Evolutionary conservation across 2,329 filamentous ascomycete genomes (phyloP), one percentile per base, ranked within the genome.

Genomic region (Alternaria consortialis): DNA sequence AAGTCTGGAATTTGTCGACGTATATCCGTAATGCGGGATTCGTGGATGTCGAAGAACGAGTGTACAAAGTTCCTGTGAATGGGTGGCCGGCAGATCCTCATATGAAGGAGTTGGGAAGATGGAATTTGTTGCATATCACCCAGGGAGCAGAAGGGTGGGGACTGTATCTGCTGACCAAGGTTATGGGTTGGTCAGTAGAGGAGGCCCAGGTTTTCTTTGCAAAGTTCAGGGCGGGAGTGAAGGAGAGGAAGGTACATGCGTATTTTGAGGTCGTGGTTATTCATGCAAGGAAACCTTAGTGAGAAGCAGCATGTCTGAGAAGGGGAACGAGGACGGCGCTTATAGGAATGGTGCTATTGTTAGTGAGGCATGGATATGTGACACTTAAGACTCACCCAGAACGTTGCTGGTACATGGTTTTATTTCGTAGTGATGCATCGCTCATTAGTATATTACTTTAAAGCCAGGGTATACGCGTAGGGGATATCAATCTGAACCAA

Each of bases 131-230:
- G 60, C 72, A 73, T 34, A 74, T 72, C 31, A 66, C 62, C n/a
- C 64, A 74, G 47, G 68, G 71, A 13, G 68, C 71, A 1, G 70
- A 74, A 61, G 68, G 76, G 23, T 70, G 69, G 74, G 66, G 69
- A 42, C 44, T 76, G 56, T 67, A 73, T 58, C 47, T 76, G 56
- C 47, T 70, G 64, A 74, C 70, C 4, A 62, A 68, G 17, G 68
- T 74, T 36, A 72, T 74, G 75, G 64, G 66, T 0, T 74, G 71
- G 81, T 76, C 66, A 46, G 72, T 78, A 27, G 76, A 80, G 32
- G 81, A 83, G 64, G 80, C 83, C 3, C 79, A 83, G 57, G 69
- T 82, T 4, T 80, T 84, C 53, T 70, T 79, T 58, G 72, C 72
- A 7, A 73, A 71, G 63, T 74, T 75, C 11, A 64, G 67, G 27